Evolutionary conservation across 306 rosid species (phyloP).

Genomic region (Dryas alaskensis): DNA sequence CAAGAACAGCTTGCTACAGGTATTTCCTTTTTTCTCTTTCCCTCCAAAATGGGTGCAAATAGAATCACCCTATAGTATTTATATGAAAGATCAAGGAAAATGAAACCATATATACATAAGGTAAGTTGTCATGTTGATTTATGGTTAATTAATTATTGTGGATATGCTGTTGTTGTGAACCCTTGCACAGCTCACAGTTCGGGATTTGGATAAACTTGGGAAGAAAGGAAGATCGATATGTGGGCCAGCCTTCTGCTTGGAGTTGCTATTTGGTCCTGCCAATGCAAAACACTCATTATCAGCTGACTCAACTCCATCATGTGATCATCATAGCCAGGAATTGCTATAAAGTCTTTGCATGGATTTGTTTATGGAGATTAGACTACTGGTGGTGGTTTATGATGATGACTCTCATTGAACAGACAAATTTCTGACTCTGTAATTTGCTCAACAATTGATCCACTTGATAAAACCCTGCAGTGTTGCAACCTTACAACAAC

Average conservation of each 20-base stretch:
- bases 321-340: slow-evolving; percentile 14
- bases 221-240: slow-evolving; percentile 73
- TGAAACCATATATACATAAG: not conserved
- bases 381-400: not conserved
- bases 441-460: slow-evolving; percentile 4
- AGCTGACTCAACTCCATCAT: slow-evolving; percentile 19
- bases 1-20: slow-evolving; percentile 83
- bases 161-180: not conserved
- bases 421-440: not conserved
- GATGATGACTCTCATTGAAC: not conserved
- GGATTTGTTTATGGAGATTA: slow-evolving; percentile 9
- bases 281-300: slow-evolving; percentile 51
- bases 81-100: not conserved
- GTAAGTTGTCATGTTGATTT: not conserved
- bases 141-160: not conserved
- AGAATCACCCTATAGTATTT: too few species aligned
- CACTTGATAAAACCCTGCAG: slow-evolving; percentile 11
- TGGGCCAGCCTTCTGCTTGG: slow-evolving; percentile 83
- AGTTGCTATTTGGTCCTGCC: slow-evolving; percentile 87
- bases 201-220: slow-evolving; percentile 82
- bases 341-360: not conserved
- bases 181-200: slow-evolving; percentile 47
- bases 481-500: not conserved
- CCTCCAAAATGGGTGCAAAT: not conserved
- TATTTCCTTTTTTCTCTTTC: slow-evolving; percentile 26